A percentile compares a stretch with the other conserved stretches of the same genome.
Evolutionary conservation across 306 rosid species (phyloP).

Genomic region (Glycine latifolia): DNA sequence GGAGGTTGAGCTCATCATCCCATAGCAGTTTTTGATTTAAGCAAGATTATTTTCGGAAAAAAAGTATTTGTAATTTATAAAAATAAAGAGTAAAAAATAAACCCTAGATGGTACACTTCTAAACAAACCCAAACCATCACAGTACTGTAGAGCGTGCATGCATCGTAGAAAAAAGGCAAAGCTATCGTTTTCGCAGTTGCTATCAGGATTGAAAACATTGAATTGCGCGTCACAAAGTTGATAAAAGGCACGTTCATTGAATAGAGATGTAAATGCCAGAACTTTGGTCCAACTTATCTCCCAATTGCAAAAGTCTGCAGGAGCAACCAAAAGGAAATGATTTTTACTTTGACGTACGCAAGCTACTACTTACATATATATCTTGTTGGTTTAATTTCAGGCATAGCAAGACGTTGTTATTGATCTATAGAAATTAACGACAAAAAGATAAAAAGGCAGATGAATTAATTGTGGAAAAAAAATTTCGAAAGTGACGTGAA

Average conservation of each 20-base stretch:
- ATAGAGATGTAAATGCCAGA: slow-evolving; percentile 25
- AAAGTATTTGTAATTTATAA: too few relatives aligned
- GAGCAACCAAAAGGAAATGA: slow-evolving; percentile 12
- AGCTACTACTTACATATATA: neutral
- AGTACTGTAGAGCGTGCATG: slow-evolving; percentile 19
- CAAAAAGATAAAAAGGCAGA: neutral
- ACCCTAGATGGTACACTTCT: slow-evolving; percentile 6
- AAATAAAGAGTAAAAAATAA: too few relatives aligned
- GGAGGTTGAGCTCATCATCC: too few relatives aligned
- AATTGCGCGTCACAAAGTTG: slow-evolving; percentile 28
- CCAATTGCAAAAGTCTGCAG: slow-evolving; percentile 18
- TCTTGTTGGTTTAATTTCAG: neutral
- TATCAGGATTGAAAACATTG: slow-evolving; percentile 36
- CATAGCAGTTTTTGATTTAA: too few relatives aligned
- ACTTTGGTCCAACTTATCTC: slow-evolving; percentile 11
- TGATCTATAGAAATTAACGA: neutral
- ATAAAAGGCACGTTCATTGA: slow-evolving; percentile 43
- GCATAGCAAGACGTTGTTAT: neutral
- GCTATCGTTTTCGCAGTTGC: slow-evolving; percentile 41
- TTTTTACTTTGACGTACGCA: slow-evolving; percentile 16
- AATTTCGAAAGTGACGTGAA: neutral
- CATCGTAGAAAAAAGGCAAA: slow-evolving; percentile 28
- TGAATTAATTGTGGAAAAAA: neutral
- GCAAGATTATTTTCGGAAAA: too few relatives aligned
- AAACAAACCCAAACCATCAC: slow-evolving; percentile 24